phyloP scores from a whole-genome alignment of 2,329 filamentous ascomycete species.

The Claviceps maximensis region DNA sequence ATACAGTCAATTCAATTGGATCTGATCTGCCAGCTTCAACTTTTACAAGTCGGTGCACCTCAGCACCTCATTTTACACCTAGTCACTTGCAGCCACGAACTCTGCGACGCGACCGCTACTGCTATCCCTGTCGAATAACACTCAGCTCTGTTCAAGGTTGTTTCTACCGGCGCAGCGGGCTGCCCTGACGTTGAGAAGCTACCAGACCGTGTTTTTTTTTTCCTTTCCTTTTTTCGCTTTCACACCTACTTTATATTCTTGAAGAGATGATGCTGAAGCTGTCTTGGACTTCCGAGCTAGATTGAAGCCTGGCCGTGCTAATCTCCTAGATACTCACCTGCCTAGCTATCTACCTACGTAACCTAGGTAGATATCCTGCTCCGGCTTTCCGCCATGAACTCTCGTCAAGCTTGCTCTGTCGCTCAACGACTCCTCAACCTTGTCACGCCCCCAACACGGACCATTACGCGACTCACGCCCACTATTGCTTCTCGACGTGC shows the following conservation, averaged over 20 bases:
- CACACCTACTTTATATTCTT: not conserved
- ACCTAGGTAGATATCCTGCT: not conserved
- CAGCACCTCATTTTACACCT: not conserved
- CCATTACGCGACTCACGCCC: not conserved
- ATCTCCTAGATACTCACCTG: no score
- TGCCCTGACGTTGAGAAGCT: not conserved
- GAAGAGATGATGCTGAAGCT: not conserved
- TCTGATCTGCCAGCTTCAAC: not conserved
- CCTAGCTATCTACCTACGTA: not conserved
- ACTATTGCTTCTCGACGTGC: not conserved
- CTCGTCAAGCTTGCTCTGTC: constrained; percentile 5
- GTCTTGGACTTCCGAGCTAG: not conserved
- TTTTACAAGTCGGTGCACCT: no score
- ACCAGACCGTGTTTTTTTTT: no score
- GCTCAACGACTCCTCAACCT: constrained; percentile 6
- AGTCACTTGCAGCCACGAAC: not conserved
- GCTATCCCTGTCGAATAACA: not conserved
- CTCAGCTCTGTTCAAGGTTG: not conserved
- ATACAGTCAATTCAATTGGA: not conserved
- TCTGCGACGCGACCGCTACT: not conserved
- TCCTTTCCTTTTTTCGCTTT: not conserved
- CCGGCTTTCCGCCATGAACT: constrained; percentile 7
- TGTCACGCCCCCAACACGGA: not conserved
- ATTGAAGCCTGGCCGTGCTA: not conserved
- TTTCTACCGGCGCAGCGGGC: not conserved